phyloP scores from a whole-genome alignment of 1,284 basidiomycete genomes.

The Pseudozyma thailandica region DNA sequence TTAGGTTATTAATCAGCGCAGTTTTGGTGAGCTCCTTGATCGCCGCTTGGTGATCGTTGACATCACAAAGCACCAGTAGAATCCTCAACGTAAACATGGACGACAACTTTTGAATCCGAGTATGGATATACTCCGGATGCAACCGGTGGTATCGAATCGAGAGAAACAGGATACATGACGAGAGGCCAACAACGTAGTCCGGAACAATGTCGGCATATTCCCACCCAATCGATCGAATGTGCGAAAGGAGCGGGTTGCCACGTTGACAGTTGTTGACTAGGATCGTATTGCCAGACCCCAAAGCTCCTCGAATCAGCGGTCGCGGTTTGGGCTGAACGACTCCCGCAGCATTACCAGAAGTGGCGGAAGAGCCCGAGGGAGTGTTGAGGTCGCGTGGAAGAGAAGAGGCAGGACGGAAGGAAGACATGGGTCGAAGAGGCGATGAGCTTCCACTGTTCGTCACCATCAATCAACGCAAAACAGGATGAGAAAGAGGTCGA shows the following conservation, averaged over 20 bases:
- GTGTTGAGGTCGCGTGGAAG: constrained; percentile 18
- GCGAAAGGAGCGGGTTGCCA: constrained; percentile 85
- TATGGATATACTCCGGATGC: constrained; percentile 96
- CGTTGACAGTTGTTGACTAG: constrained; percentile 72
- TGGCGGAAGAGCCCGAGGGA: not conserved
- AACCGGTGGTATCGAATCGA: constrained; percentile 94
- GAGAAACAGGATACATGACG: constrained; percentile 61
- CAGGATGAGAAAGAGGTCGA: too few species aligned
- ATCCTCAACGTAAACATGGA: constrained; percentile 84
- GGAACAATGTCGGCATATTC: constrained; percentile 93
- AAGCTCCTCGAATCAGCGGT: constrained; percentile 52
- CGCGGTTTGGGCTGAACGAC: constrained; percentile 44
- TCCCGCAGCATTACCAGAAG: too few species aligned
- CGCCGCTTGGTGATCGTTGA: constrained; percentile 87
- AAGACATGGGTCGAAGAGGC: constrained; percentile 25
- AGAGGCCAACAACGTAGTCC: constrained; percentile 72
- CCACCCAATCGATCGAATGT: constrained; percentile 86
- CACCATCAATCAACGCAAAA: too few species aligned
- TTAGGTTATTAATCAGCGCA: constrained; percentile 85
- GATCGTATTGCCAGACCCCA: constrained; percentile 53
- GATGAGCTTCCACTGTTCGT: constrained; percentile 2
- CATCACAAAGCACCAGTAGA: constrained; percentile 90
- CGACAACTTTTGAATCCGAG: constrained; percentile 85
- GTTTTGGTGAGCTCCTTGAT: constrained; percentile 90
- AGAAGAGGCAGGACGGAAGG: constrained; percentile 44